Evolutionary conservation across 768 basidiomycete species (phyloP).

Genomic region (Pilatotrama ljubarskyi): DNA sequence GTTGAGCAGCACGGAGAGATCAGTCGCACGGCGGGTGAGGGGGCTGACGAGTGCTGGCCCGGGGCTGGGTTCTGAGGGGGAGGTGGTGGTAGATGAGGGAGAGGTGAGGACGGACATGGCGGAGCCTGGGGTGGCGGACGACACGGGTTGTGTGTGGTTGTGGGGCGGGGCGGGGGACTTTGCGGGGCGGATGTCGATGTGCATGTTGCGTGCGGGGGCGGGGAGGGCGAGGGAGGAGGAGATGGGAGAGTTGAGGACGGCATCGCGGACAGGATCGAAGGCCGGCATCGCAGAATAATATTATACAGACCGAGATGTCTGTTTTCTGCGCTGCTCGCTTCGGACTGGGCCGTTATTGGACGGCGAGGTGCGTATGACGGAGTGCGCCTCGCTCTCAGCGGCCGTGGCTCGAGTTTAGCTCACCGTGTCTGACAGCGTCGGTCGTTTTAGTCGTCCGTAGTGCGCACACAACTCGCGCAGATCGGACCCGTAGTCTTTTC

Average conservation of each 20-base stretch:
- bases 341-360: background rate
- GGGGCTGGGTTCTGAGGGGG: constrained; percentile 34
- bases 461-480: constrained; percentile 7
- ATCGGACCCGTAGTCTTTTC: background rate
- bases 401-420: constrained; percentile 1
- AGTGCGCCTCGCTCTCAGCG: background rate
- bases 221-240: constrained; percentile 45
- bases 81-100: constrained; percentile 17
- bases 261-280: constrained; percentile 88
- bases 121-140: constrained; percentile 34
- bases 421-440: constrained; percentile 14
- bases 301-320: background rate
- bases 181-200: constrained; percentile 20
- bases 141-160: constrained; percentile 27
- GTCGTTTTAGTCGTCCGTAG: constrained; percentile 19
- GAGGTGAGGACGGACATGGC: constrained; percentile 20
- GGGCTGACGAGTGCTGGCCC: constrained; percentile 43
- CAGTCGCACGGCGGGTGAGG: constrained; percentile 63
- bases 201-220: constrained; percentile 23
- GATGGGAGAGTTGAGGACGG: constrained; percentile 76
- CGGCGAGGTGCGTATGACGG: background rate
- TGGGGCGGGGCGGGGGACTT: constrained; percentile 8
- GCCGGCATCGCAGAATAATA: constrained; percentile 51
- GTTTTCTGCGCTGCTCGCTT: constrained; percentile 12
- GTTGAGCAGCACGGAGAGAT: constrained; percentile 78